Evolutionary conservation across 306 rosid species (phyloP).

Genomic region (Hylodesmum podocarpum): DNA sequence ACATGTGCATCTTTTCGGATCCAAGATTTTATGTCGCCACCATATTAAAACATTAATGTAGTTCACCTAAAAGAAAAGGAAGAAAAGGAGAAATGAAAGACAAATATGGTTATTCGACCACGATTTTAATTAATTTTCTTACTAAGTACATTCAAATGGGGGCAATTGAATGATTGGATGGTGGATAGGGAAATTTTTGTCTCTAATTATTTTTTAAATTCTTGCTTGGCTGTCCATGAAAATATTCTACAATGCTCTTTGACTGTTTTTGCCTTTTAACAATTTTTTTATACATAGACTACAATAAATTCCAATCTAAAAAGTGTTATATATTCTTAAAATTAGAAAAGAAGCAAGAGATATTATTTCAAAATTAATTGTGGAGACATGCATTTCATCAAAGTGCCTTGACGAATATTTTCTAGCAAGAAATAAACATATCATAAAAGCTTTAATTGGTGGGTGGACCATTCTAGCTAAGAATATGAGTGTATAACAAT

Average conservation of each 20-base stretch:
- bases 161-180: slow-evolving; percentile 26
- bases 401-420: slow-evolving; percentile 13
- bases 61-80: neutral
- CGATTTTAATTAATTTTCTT: neutral
- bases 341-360: slow-evolving; percentile 5
- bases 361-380: neutral
- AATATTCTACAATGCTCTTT: neutral
- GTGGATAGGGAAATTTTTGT: slow-evolving; percentile 19
- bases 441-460: slow-evolving; percentile 18
- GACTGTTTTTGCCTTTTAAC: slow-evolving; percentile 13
- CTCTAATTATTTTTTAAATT: slow-evolving; percentile 15
- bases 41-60: neutral
- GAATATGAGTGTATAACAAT: slow-evolving; percentile 14
- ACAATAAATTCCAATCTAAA: neutral
- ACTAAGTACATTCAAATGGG: slow-evolving; percentile 15
- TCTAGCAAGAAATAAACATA: neutral
- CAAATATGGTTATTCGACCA: neutral
- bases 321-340: neutral
- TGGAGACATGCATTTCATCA: neutral
- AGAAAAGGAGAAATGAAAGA: neutral
- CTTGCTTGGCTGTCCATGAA: slow-evolving; percentile 29
- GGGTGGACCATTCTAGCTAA: slow-evolving; percentile 44
- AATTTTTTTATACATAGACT: neutral
- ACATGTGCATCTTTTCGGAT: neutral
- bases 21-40: neutral